Evolutionary conservation across 768 basidiomycete species (phyloP).

Genomic region (Postia placenta): DNA sequence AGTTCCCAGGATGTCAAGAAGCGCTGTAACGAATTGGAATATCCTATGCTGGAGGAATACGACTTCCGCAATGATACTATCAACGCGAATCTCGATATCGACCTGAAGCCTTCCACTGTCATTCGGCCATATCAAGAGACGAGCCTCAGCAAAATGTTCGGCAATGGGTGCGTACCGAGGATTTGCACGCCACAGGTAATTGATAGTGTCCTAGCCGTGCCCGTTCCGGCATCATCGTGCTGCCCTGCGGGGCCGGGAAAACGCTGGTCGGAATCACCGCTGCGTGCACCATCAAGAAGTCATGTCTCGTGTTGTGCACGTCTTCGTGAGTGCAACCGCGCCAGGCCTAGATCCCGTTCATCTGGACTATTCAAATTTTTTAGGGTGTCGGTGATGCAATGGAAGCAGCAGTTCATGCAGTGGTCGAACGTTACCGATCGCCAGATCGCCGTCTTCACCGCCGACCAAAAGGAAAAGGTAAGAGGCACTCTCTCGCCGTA

Average conservation of each 20-base stretch:
- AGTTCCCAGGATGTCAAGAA: slow-evolving; percentile 80
- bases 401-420: slow-evolving; percentile 96
- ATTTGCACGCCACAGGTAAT: slow-evolving; percentile 2
- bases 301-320: slow-evolving; percentile 93
- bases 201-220: slow-evolving; percentile 63
- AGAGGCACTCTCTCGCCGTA: slow-evolving; percentile 8
- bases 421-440: slow-evolving; percentile 98
- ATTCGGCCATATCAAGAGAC: slow-evolving; percentile 99
- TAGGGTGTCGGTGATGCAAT: slow-evolving; percentile 95
- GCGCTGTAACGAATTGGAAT: slow-evolving; percentile 93
- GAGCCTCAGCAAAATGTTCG: slow-evolving; percentile 98
- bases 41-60: slow-evolving; percentile 98
- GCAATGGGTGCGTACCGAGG: slow-evolving; percentile 70
- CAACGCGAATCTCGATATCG: slow-evolving; percentile 96
- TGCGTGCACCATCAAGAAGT: slow-evolving; percentile 99
- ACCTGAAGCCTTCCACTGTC: slow-evolving; percentile 95
- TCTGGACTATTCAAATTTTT: not conserved
- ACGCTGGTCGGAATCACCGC: slow-evolving; percentile 99
- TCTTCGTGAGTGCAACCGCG: slow-evolving; percentile 68
- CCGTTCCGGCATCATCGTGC: slow-evolving; percentile 94
- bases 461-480: slow-evolving; percentile 96
- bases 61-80: slow-evolving; percentile 97
- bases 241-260: slow-evolving; percentile 98
- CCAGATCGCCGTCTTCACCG: slow-evolving; percentile 96
- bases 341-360: not conserved